Base-by-base conservation (phyloP, 1,284 basidiomycete genomes). In the Psilocybe mexicana region DNA sequence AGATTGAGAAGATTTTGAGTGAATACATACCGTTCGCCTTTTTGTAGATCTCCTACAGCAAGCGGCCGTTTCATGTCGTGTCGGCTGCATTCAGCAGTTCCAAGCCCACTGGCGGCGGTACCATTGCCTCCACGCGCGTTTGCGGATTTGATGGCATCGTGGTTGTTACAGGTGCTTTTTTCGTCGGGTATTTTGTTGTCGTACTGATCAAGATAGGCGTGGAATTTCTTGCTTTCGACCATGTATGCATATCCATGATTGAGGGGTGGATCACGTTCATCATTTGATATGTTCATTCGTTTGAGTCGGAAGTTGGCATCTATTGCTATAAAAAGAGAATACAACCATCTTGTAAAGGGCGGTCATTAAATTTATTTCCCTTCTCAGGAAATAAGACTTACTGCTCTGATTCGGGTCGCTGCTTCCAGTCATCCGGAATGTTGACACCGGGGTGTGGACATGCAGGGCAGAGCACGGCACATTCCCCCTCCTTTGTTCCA, bases 21-120 rank as follows among this genome's bases (percentile, higher is more conserved):
- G n/a, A n/a, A n/a, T n/a, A 60, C 63, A n/a, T 56, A 76, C 75
- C 64, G 48, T 63, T 77, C 74, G 0, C 74, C 74, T 26, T 68
- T 67, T 46, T 74, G 73, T 0, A 76, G 61, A 54, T 75, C 70
- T 0, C 67, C 72, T 0, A 72, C 61, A 0, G 64, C 63, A 26
- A 60, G 57, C 11, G 66, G 63, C 0, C 68, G 58, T 12, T 67
- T 65, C 43, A 74, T 63, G 10, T 66, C 69, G 55, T 76, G 74
- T 0, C 70, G 64, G 2, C 61, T 63, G 57, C 74, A 76, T 1
- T 68, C 60, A 1, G 68, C 58, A 1, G 65, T 67, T 0, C 65
- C 73, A 0, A 74, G 57, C 0, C 74, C 73, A 1, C 66, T 70
- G 30, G 30, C 30, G 3, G 30, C 30, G 5, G 30, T 33, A 4